A percentile compares a stretch with the other conserved stretches of the same genome.
phyloP scores from a whole-genome alignment of 257 asterid genomes.

The Scutellaria minor region DNA sequence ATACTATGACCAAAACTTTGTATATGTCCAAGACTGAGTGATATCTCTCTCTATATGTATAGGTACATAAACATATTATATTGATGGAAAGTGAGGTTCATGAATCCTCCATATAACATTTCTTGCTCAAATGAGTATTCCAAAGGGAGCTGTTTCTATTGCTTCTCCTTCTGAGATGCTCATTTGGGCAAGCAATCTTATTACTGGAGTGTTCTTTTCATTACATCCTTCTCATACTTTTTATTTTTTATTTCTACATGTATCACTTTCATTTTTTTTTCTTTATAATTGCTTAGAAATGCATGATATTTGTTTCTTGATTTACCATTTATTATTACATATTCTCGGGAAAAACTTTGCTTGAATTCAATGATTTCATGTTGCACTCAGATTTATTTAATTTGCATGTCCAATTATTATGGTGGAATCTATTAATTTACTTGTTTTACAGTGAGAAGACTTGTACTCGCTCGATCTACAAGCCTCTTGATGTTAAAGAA shows the following conservation, averaged over 20 bases:
- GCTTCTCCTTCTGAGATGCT: conserved; percentile 54
- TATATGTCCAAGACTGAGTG: not conserved
- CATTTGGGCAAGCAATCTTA: conserved; percentile 61
- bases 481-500: no score
- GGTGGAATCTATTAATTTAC: no score
- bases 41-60: not conserved
- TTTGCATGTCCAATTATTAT: no score
- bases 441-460: no score
- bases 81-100: not conserved
- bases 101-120: conserved; percentile 49
- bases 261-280: no score
- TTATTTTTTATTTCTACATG: no score
- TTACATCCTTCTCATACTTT: not conserved
- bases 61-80: not conserved
- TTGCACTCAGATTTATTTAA: no score
- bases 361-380: no score
- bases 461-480: no score
- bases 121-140: conserved; percentile 74
- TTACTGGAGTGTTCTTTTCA: conserved; percentile 27
- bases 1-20: not conserved
- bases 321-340: no score
- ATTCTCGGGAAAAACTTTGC: no score
- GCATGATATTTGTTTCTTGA: not conserved
- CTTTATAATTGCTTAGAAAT: not conserved
- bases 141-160: conserved; percentile 34